Evolutionary conservation across 257 asterid genomes (phyloP).

Genomic region (Nicotiana undulata): DNA sequence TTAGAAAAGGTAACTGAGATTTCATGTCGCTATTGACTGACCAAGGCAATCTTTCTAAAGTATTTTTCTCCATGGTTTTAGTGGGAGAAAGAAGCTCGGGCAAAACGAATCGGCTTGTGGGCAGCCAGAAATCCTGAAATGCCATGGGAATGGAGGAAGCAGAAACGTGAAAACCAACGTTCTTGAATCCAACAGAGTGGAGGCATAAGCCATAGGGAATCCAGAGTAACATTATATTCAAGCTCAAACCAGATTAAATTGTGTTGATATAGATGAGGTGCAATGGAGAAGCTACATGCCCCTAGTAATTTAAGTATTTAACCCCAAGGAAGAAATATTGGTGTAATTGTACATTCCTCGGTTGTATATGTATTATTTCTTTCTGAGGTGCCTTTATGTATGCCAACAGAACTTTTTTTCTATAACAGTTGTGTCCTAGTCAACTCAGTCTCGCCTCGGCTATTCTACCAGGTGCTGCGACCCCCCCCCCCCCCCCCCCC

Average conservation of each 20-base stretch:
- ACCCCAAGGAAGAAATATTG: neutral
- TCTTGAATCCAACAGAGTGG: neutral
- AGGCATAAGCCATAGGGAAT: neutral
- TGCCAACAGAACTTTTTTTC: neutral
- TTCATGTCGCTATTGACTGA: neutral
- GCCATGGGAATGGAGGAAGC: slow-evolving; percentile 99
- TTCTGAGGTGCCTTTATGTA: neutral
- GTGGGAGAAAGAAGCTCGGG: slow-evolving; percentile 93
- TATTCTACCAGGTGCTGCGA: too few species aligned
- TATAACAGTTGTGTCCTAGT: too few species aligned
- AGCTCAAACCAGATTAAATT: neutral
- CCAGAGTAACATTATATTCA: neutral
- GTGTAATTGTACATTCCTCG: neutral
- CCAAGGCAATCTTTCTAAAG: neutral
- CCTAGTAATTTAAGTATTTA: neutral
- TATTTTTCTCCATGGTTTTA: slow-evolving; percentile 3
- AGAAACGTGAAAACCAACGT: slow-evolving; percentile 63
- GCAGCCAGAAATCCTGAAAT: slow-evolving; percentile 71
- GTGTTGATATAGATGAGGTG: neutral
- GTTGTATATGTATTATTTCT: neutral
- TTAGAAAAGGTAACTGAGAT: slow-evolving; percentile 46
- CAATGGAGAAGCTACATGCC: neutral
- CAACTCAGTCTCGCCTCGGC: too few species aligned
- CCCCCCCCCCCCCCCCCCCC: too few species aligned
- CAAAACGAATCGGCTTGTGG: slow-evolving; percentile 76